Evolutionary conservation across 305 asterid species (phyloP).

Genomic region (Caryopteris hybrid): DNA sequence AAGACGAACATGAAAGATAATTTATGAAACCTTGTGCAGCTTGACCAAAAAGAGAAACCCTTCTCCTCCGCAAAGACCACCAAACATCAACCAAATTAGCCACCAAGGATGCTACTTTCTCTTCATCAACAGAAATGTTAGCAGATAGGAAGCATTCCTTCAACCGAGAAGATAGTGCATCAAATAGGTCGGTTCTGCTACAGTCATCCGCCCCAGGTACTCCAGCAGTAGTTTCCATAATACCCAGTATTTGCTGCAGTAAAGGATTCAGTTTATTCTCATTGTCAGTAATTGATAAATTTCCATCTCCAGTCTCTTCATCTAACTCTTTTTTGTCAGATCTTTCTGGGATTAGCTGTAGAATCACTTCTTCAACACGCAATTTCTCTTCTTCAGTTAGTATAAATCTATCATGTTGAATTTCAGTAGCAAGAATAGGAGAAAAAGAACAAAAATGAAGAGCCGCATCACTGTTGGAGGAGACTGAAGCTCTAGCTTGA

Average conservation of each 20-base stretch:
- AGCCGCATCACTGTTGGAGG: constrained; percentile 35
- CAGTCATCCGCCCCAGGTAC: constrained; percentile 72
- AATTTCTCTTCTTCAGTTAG: constrained; percentile 67
- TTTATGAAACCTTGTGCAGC: constrained; percentile 90
- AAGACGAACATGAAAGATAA: constrained; percentile 83
- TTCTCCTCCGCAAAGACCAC: constrained; percentile 85
- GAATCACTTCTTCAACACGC: constrained; percentile 50
- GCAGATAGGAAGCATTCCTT: constrained; percentile 49
- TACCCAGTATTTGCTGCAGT: constrained; percentile 50
- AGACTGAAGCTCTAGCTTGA: constrained; percentile 66
- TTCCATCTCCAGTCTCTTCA: constrained; percentile 39
- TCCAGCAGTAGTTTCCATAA: constrained; percentile 76
- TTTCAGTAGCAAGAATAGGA: constrained; percentile 64
- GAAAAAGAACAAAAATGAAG: constrained; percentile 63
- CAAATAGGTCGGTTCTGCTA: constrained; percentile 49
- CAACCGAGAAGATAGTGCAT: constrained; percentile 64
- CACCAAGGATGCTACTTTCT: constrained; percentile 39
- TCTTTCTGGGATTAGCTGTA: constrained; percentile 42
- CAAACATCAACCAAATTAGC: constrained; percentile 68
- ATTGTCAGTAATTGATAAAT: constrained; percentile 29
- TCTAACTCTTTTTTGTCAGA: constrained; percentile 33
- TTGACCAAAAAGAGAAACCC: constrained; percentile 88
- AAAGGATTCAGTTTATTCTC: constrained; percentile 39
- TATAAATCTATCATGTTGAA: constrained; percentile 55
- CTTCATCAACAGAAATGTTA: constrained; percentile 40